These are phyloP conservation scores for Cicer pinnatifidum DNA, from an alignment of 306 rosid species.

Conservation along the genomic window DNA sequence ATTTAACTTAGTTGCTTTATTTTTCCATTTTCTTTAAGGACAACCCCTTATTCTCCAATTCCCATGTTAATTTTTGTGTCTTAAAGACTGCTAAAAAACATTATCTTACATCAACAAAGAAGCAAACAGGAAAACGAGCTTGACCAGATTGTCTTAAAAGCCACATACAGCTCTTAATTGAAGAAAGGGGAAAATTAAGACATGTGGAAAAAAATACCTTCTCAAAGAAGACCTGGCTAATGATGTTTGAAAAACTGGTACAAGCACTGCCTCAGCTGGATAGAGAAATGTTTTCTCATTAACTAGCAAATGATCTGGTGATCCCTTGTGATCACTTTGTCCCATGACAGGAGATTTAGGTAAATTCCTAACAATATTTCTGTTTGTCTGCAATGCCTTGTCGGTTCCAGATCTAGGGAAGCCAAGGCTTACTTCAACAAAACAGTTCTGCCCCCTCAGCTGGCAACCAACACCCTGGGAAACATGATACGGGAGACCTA, in stretches of 20 bases:
- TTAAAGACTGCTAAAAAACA: constrained; percentile 2
- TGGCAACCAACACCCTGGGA: constrained; percentile 86
- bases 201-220: constrained; percentile 57
- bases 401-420: constrained; percentile 68
- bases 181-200: constrained; percentile 28
- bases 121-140: constrained; percentile 27
- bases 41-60: constrained; percentile 8
- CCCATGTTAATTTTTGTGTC: background rate
- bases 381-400: constrained; percentile 54
- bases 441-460: constrained; percentile 81
- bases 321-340: constrained; percentile 74
- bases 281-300: constrained; percentile 79
- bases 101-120: constrained; percentile 30
- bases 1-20: constrained; percentile 26
- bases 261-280: constrained; percentile 92
- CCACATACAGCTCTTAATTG: constrained; percentile 26
- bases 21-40: background rate
- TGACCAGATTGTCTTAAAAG: constrained; percentile 15
- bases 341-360: constrained; percentile 60
- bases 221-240: constrained; percentile 80
- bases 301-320: constrained; percentile 55
- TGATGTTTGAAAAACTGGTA: constrained; percentile 78
- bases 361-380: constrained; percentile 53
- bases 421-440: constrained; percentile 91
- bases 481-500: constrained; percentile 78